phyloP scores from a whole-genome alignment of 331 rosid genomes.

The Acacia pycnantha region DNA sequence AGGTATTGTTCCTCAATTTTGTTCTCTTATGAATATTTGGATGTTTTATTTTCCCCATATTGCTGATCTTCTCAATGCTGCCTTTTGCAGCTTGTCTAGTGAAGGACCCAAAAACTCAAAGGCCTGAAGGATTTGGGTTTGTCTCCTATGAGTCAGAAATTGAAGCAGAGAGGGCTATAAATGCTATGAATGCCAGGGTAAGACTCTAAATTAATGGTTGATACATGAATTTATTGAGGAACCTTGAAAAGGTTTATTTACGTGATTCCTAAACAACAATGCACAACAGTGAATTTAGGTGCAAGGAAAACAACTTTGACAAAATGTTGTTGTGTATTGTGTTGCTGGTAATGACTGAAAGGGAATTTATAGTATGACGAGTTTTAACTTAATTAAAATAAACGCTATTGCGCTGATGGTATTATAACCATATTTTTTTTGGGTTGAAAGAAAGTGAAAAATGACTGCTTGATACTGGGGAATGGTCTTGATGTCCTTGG shows the following conservation, averaged over 20 bases:
- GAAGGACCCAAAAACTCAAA: constrained; percentile 46
- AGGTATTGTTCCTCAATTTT: constrained; percentile 34
- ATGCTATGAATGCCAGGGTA: constrained; percentile 85
- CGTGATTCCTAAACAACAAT: neutral
- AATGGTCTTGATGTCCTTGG: too few relatives aligned
- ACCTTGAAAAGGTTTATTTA: neutral
- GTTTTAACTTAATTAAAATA: too few relatives aligned
- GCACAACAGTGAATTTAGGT: neutral
- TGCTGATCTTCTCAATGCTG: neutral
- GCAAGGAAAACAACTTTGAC: neutral
- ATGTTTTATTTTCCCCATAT: neutral
- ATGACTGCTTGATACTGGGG: neutral
- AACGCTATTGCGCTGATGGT: too few relatives aligned
- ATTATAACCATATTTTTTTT: too few relatives aligned
- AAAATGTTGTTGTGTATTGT: neutral
- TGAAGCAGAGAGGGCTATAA: constrained; percentile 67
- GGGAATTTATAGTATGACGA: neutral
- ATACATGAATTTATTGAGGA: neutral
- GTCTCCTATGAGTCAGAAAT: constrained; percentile 55
- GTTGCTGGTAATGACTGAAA: neutral
- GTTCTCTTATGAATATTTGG: neutral
- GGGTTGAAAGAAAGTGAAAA: too few relatives aligned
- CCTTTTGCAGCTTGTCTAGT: constrained; percentile 45
- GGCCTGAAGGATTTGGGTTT: constrained; percentile 92
- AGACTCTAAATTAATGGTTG: neutral